Base-by-base conservation (phyloP, 768 basidiomycete species). In the Phaffia tasmanica region DNA sequence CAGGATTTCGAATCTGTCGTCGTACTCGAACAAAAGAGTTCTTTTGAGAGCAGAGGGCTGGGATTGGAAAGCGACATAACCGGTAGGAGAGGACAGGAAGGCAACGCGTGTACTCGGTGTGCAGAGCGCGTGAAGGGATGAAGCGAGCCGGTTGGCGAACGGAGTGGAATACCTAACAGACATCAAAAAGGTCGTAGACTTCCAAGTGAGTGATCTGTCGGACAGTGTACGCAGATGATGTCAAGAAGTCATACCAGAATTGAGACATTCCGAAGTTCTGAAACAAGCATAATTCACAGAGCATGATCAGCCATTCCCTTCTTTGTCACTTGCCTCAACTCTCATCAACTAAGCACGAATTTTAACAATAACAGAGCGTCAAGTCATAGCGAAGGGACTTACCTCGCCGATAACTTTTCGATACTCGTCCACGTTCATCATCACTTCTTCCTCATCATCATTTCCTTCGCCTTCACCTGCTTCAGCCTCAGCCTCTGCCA, bases 51-150 rank as follows among this genome's bases (percentile, higher is more conserved):
- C 66, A 62, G 69, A 68, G 15, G 61, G 61, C 19, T 57, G 48
- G 61, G 71, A 70, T 46, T 72, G 72, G 65, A 73, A 71, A 6
- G 70, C 72, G 53, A 73, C 70, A 70, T 64, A 73, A 19, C 66
- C 70, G 0, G 72, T 73, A 7, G 72, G 72, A n/a, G 70, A 73
- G 55, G 66, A 71, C 21, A 73, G 70, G 70, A 72, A 73, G 46
- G 72, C 72, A 63, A 71, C 64, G 9, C 62, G 62, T 5, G 70
- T 63, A 6, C 49, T 1, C 0, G 68, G 48, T 4, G 62, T 49
- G 16, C 54, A 62, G 59, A 57, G 61, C n/a, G 70, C 56, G 29
- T 63, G 59, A 61, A 73, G 59, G 55, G 70, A 72, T 19, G 29
- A 32, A 46, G 70, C 70, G 30, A 73, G 65, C 3, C 58, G 65